Evolutionary conservation across 2,329 filamentous ascomycete genomes (phyloP).

Genomic region (Tricladium varicosporioides): DNA sequence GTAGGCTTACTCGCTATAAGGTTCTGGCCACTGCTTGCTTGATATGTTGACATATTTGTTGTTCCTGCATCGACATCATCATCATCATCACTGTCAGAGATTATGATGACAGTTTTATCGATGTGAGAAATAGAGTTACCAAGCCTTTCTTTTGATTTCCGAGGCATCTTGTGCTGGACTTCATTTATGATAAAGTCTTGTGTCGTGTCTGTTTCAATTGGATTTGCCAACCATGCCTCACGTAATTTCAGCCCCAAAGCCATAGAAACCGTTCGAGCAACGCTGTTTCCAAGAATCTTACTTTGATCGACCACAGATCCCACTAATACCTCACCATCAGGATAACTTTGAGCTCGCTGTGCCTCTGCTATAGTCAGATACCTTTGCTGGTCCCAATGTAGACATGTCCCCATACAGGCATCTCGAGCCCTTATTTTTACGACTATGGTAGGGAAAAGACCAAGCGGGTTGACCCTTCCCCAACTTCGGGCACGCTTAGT

Average conservation of each 20-base stretch:
- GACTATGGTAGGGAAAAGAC: constrained; percentile 61
- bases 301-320: constrained; percentile 56
- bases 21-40: no score
- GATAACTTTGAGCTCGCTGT: constrained; percentile 66
- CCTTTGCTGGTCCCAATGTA: constrained; percentile 68
- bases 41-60: no score
- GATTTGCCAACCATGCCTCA: constrained; percentile 48
- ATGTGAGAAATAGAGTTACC: no score
- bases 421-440: constrained; percentile 53
- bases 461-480: constrained; percentile 49
- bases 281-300: constrained; percentile 73
- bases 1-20: not conserved
- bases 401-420: constrained; percentile 47
- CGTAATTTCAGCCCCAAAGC: constrained; percentile 63
- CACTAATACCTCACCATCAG: constrained; percentile 67
- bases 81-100: no score
- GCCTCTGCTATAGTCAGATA: constrained; percentile 64
- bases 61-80: no score
- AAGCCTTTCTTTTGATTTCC: no score
- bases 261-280: constrained; percentile 66
- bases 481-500: constrained; percentile 39
- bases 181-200: no score
- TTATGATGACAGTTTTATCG: no score
- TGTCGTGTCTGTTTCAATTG: not conserved
- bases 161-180: no score